These are phyloP conservation scores for Hydrangea macrophylla DNA, from an alignment of 148 eudicot species.

Conservation along the genomic window DNA sequence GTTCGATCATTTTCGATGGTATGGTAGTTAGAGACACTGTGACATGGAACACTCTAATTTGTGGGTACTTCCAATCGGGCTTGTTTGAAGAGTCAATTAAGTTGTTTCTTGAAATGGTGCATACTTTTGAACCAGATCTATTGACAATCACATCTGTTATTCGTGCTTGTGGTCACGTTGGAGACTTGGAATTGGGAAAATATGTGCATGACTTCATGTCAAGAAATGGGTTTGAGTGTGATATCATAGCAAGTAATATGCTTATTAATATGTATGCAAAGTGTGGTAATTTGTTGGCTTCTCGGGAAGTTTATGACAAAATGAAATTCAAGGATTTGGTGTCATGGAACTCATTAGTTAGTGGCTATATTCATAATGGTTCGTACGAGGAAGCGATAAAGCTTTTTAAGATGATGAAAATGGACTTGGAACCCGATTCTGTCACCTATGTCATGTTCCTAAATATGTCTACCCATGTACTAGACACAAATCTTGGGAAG, in stretches of 20 bases:
- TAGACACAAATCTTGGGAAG: constrained; percentile 13
- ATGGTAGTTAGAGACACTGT: constrained; percentile 25
- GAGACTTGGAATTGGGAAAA: constrained; percentile 28
- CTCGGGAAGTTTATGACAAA: constrained; percentile 30
- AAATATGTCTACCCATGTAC: constrained; percentile 23
- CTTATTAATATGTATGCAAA: constrained; percentile 41
- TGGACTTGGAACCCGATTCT: constrained; percentile 20
- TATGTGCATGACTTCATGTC: constrained; percentile 33
- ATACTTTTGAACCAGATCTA: constrained; percentile 30
- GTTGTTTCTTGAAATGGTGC: constrained; percentile 28
- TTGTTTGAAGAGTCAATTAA: constrained; percentile 29
- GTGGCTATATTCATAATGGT: constrained; percentile 25
- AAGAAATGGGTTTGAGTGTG: constrained; percentile 23
- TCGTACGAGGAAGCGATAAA: constrained; percentile 22
- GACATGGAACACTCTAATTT: constrained; percentile 37
- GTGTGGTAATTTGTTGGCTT: constrained; percentile 25
- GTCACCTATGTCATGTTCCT: constrained; percentile 31
- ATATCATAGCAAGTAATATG: constrained; percentile 28
- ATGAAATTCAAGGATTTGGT: constrained; percentile 32
- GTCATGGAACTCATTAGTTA: constrained; percentile 37
- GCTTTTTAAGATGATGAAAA: constrained; percentile 18
- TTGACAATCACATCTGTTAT: constrained; percentile 30
- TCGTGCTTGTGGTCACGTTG: constrained; percentile 30
- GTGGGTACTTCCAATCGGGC: constrained; percentile 27
- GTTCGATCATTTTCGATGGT: constrained; percentile 25